These are phyloP conservation scores for Cyclotella cryptica DNA, from an alignment of 108 stramenopile genomes.

Conservation along the genomic window DNA sequence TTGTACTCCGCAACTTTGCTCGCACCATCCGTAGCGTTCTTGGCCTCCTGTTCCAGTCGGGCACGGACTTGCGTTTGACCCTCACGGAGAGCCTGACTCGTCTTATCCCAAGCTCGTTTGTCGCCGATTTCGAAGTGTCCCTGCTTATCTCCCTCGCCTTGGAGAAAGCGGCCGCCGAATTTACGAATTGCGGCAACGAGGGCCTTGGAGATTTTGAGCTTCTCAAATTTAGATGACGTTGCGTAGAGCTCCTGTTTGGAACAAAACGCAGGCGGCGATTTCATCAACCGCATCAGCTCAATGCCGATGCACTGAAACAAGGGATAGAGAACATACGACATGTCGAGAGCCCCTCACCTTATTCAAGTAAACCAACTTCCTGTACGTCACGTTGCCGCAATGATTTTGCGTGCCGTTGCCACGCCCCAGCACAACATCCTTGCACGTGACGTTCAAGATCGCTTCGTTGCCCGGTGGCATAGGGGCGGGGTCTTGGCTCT, in stretches of 20 bases:
- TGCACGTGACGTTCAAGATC: slow-evolving; percentile 29
- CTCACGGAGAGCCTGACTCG: slow-evolving; percentile 87
- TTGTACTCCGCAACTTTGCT: slow-evolving; percentile 35
- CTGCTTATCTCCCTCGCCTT: slow-evolving; percentile 55
- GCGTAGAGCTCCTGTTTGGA: slow-evolving; percentile 73
- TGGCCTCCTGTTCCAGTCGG: slow-evolving; percentile 62
- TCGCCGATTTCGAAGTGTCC: slow-evolving; percentile 88
- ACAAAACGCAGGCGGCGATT: slow-evolving; percentile 3
- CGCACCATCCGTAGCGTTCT: slow-evolving; percentile 18
- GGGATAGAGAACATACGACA: no score
- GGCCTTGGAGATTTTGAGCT: slow-evolving; percentile 79
- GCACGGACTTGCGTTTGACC: slow-evolving; percentile 77
- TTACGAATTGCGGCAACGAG: slow-evolving; percentile 79
- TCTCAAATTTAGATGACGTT: slow-evolving; percentile 79
- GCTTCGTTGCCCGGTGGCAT: slow-evolving; percentile 27
- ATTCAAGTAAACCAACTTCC: slow-evolving; percentile 54
- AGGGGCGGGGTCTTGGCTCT: background rate
- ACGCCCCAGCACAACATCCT: slow-evolving; percentile 61
- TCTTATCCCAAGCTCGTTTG: slow-evolving; percentile 87
- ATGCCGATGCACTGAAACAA: no score
- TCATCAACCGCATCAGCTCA: no score
- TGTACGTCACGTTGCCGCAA: slow-evolving; percentile 63
- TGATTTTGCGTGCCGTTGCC: slow-evolving; percentile 63
- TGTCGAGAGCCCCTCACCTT: slow-evolving; percentile 26
- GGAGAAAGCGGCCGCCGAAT: slow-evolving; percentile 60